phyloP scores from a whole-genome alignment of 148 eudicot species.

The Vaccinium macrocarpon region DNA sequence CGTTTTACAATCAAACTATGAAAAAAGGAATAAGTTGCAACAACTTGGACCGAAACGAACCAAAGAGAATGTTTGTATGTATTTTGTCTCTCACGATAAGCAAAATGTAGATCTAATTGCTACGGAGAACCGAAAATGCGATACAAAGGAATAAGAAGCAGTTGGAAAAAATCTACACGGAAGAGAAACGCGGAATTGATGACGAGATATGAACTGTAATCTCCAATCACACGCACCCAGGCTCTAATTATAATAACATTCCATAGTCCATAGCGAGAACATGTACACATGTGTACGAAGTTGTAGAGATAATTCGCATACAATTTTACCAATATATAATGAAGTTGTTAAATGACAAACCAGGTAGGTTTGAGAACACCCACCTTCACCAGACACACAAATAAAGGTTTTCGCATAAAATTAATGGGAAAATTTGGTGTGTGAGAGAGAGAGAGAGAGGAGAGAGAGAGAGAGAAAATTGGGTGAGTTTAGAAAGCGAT shows the following conservation, averaged over 20 bases:
- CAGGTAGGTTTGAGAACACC: not conserved
- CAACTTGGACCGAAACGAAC: not conserved
- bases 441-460: no score
- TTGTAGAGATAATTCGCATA: not conserved
- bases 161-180: not conserved
- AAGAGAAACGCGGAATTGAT: not conserved
- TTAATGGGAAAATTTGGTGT: no score
- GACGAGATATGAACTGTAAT: constrained; percentile 1
- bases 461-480: no score
- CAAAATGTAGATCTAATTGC: not conserved
- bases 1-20: not conserved
- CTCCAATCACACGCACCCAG: not conserved
- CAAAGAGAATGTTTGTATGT: not conserved
- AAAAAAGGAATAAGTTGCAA: not conserved
- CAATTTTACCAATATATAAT: not conserved
- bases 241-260: not conserved
- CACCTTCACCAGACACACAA: not conserved
- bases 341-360: not conserved
- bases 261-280: no score
- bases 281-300: not conserved
- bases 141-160: not conserved
- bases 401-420: not conserved
- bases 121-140: not conserved
- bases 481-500: no score
- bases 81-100: no score